Conservation (phyloP, 768 basidiomycete genomes). For the Paxillus ammoniavirescens region DNA sequence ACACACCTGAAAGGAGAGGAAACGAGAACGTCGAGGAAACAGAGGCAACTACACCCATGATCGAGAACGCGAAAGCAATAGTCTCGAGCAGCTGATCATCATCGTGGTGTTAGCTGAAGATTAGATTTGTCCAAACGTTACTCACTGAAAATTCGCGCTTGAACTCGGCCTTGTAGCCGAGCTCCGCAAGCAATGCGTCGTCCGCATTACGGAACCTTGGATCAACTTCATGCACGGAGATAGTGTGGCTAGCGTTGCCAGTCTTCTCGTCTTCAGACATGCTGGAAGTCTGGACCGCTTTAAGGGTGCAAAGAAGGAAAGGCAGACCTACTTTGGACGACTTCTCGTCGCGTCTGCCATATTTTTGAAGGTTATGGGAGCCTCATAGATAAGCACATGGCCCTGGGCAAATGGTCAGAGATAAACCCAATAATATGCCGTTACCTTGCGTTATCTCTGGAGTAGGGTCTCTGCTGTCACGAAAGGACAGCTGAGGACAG, state of each 20-base stretch:
- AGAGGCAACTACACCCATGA: conserved; percentile 72
- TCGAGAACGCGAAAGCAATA: conserved; percentile 64
- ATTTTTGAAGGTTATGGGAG: background rate
- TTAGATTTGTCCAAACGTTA: background rate
- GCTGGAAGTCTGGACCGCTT: background rate
- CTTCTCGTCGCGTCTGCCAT: conserved; percentile 3
- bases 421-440: conserved; percentile 3
- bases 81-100: conserved; percentile 52
- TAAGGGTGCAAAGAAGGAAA: background rate
- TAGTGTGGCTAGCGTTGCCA: conserved; percentile 7
- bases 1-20: conserved; percentile 57
- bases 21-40: conserved; percentile 67
- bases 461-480: background rate
- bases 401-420: background rate
- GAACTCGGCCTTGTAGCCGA: conserved; percentile 74
- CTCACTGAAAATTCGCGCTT: conserved; percentile 71
- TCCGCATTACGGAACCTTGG: conserved; percentile 43
- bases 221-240: conserved; percentile 10
- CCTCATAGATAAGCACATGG: conserved; percentile 17
- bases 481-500: background rate
- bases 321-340: background rate
- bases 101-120: background rate
- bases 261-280: conserved; percentile 25
- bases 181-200: conserved; percentile 55
- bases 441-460: conserved; percentile 12